phyloP scores from a whole-genome alignment of 1,284 basidiomycete species.

The Cutaneotrichosporon mucoides region DNA sequence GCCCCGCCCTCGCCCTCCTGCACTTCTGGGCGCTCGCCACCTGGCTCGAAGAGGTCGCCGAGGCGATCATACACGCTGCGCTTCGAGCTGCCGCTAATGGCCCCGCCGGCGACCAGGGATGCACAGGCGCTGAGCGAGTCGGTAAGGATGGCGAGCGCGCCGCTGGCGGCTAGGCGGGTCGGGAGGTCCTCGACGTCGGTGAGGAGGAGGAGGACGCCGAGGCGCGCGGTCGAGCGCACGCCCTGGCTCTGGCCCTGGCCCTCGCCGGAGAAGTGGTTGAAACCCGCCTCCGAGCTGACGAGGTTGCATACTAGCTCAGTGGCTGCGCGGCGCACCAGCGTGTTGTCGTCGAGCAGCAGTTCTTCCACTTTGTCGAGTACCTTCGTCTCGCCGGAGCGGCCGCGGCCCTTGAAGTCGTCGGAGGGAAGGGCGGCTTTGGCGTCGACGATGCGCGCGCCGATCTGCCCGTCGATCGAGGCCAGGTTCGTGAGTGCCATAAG shows the following conservation, averaged over 20 bases:
- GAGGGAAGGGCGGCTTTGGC: slow-evolving; percentile 27
- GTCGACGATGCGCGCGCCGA: slow-evolving; percentile 59
- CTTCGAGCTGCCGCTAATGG: slow-evolving; percentile 33
- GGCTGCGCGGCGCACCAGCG: slow-evolving; percentile 75
- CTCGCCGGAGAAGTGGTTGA: slow-evolving; percentile 53
- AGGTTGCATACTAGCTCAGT: slow-evolving; percentile 94
- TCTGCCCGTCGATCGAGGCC: slow-evolving; percentile 66
- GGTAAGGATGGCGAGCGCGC: slow-evolving; percentile 75
- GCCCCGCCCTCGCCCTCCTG: slow-evolving; percentile 31
- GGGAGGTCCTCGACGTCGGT: slow-evolving; percentile 75
- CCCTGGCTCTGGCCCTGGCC: slow-evolving; percentile 16
- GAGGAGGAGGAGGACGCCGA: slow-evolving; percentile 78
- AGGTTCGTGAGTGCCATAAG: slow-evolving; percentile 95
- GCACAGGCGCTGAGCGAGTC: slow-evolving; percentile 59
- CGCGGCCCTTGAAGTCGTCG: slow-evolving; percentile 5
- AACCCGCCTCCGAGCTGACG: slow-evolving; percentile 68
- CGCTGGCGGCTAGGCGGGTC: slow-evolving; percentile 78
- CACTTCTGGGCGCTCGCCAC: slow-evolving; percentile 14
- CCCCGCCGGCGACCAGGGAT: slow-evolving; percentile 51
- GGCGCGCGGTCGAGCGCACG: slow-evolving; percentile 57
- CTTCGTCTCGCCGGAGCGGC: slow-evolving; percentile 3
- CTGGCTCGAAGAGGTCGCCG: slow-evolving; percentile 56
- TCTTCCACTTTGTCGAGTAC: slow-evolving; percentile 65
- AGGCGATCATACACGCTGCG: slow-evolving; percentile 61
- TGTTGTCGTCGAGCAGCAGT: slow-evolving; percentile 77